A percentile compares a stretch with the other conserved stretches of the same genome.
These are phyloP conservation scores for Phytophthora pinifolia DNA, from an alignment of 352 stramenopile species.

Conservation along the genomic window DNA sequence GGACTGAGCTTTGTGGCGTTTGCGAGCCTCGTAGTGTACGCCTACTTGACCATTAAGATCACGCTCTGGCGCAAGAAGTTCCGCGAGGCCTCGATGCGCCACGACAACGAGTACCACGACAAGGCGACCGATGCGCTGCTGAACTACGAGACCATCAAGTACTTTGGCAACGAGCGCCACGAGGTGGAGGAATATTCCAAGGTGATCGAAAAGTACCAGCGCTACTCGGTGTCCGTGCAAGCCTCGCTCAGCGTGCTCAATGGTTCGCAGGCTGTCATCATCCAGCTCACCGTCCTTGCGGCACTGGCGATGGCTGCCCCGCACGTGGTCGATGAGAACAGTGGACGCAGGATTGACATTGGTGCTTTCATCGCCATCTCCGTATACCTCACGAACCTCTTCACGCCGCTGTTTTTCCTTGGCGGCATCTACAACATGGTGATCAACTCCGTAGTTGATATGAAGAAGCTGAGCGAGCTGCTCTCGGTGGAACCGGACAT, in stretches of 20 bases:
- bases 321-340: conserved; percentile 66
- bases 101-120: conserved; percentile 98
- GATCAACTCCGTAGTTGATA: conserved; percentile 94
- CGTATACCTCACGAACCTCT: conserved; percentile 96
- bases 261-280: conserved; percentile 89
- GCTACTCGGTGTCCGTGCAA: conserved; percentile 91
- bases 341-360: conserved; percentile 84
- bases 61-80: conserved; percentile 98
- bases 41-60: conserved; percentile 95
- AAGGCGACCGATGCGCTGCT: conserved; percentile 96
- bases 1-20: conserved; percentile 93
- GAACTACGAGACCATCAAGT: conserved; percentile 99
- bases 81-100: conserved; percentile 90
- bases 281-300: conserved; percentile 68
- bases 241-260: conserved; percentile 95
- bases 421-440: conserved; percentile 91
- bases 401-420: conserved; percentile 97
- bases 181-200: conserved; percentile 91
- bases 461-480: conserved; percentile 97
- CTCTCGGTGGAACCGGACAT: conserved; percentile 95
- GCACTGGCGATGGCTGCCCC: conserved; percentile 67
- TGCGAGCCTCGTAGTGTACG: conserved; percentile 95
- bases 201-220: conserved; percentile 94
- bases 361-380: conserved; percentile 97
- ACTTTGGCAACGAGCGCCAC: conserved; percentile 95